Percentiles rank a stretch among this genome's conserved stretches.
These are phyloP conservation scores for Boletales sp. DNA, from an alignment of 768 basidiomycete species.

Conservation along the genomic window DNA sequence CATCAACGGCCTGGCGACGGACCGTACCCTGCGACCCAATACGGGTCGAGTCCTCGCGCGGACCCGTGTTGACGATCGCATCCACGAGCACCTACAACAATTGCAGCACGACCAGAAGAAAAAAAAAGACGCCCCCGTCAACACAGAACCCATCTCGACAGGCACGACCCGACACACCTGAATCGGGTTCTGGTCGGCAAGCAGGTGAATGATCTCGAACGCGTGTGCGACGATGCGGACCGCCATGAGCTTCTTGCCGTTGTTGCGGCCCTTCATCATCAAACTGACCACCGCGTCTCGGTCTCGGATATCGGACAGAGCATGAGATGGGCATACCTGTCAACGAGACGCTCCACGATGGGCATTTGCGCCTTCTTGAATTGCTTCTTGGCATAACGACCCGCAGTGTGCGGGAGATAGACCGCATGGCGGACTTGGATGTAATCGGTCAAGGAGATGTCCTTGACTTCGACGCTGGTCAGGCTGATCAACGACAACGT, in stretches of 20 bases:
- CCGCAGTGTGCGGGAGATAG: constrained; percentile 97
- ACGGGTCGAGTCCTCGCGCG: constrained; percentile 99
- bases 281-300: constrained; percentile 46
- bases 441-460: constrained; percentile 98
- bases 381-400: constrained; percentile 99
- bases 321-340: constrained; percentile 57
- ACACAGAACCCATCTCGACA: too few species aligned
- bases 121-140: neutral
- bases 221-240: constrained; percentile 99
- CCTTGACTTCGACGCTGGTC: constrained; percentile 92
- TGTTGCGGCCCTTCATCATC: constrained; percentile 99
- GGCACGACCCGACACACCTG: constrained; percentile 57
- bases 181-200: constrained; percentile 99
- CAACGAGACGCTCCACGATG: constrained; percentile 98
- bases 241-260: constrained; percentile 98
- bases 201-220: constrained; percentile 99
- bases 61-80: constrained; percentile 99
- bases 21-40: constrained; percentile 99
- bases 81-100: constrained; percentile 79
- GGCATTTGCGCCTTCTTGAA: constrained; percentile 99
- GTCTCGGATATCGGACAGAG: neutral
- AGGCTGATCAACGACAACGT: constrained; percentile 15
- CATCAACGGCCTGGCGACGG: constrained; percentile 99
- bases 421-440: constrained; percentile 98
- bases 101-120: neutral